Evolutionary conservation across 441 rosid species (phyloP).

Genomic region (Erodium moschatum): DNA sequence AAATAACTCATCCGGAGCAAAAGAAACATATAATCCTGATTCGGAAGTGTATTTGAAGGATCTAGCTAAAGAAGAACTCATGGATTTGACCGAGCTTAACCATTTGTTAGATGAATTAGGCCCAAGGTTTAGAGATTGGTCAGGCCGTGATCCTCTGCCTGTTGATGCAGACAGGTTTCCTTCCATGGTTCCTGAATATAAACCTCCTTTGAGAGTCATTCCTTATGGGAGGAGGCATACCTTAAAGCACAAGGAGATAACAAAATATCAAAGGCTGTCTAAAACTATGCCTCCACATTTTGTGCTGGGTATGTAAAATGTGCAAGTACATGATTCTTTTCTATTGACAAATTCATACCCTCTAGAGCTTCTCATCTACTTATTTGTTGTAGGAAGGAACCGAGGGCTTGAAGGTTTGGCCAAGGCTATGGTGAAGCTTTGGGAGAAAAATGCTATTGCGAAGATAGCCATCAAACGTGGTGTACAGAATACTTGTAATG

Average conservation of each 20-base stretch:
- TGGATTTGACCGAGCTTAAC: slow-evolving; percentile 50
- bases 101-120: slow-evolving; percentile 68
- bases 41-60: slow-evolving; percentile 35
- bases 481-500: slow-evolving; percentile 65
- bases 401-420: slow-evolving; percentile 82
- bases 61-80: slow-evolving; percentile 46
- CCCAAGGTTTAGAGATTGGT: slow-evolving; percentile 82
- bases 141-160: slow-evolving; percentile 75
- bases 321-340: slow-evolving; percentile 3
- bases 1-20: slow-evolving; percentile 16
- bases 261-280: slow-evolving; percentile 56
- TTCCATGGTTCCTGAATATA: slow-evolving; percentile 52
- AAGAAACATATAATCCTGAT: slow-evolving; percentile 27
- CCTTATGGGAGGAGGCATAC: slow-evolving; percentile 53
- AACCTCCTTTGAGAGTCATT: slow-evolving; percentile 63
- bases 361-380: slow-evolving; percentile 15
- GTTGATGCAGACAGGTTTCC: slow-evolving; percentile 88
- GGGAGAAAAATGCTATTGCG: slow-evolving; percentile 71
- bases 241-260: slow-evolving; percentile 52
- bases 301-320: slow-evolving; percentile 51
- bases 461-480: slow-evolving; percentile 89
- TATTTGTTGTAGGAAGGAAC: slow-evolving; percentile 52
- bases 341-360: slow-evolving; percentile 9
- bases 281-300: slow-evolving; percentile 73
- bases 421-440: slow-evolving; percentile 67